phyloP scores from a whole-genome alignment of 345 rosid genomes.

The Chamaenerion angustifolium region DNA sequence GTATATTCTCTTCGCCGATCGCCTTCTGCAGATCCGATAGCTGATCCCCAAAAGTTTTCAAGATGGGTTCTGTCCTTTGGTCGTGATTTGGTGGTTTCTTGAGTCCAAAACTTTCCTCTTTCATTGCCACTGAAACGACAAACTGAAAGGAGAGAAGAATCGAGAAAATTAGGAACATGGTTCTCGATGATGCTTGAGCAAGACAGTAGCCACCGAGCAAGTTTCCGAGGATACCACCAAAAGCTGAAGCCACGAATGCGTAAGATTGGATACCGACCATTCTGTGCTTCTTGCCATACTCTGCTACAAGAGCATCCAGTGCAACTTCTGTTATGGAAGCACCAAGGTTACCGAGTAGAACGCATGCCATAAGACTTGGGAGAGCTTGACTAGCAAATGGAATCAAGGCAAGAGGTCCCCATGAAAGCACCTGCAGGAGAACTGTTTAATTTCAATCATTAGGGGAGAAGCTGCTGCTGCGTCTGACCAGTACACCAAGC shows the following conservation, averaged over 20 bases:
- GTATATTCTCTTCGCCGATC: conserved; percentile 41
- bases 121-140: conserved; percentile 26
- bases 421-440: conserved; percentile 59
- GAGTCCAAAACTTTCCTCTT: conserved; percentile 50
- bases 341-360: conserved; percentile 65
- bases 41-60: conserved; percentile 30
- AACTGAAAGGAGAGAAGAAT: conserved; percentile 45
- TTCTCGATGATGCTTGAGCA: conserved; percentile 28
- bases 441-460: conserved; percentile 21
- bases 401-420: conserved; percentile 63
- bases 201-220: conserved; percentile 60
- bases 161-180: conserved; percentile 45
- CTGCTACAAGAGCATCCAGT: conserved; percentile 80
- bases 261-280: conserved; percentile 60
- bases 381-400: conserved; percentile 48
- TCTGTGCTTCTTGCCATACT: conserved; percentile 49
- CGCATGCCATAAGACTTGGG: conserved; percentile 49
- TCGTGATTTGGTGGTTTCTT: conserved; percentile 15
- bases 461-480: background rate
- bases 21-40: conserved; percentile 39
- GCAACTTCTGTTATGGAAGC: conserved; percentile 84
- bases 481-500: background rate
- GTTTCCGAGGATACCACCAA: conserved; percentile 74
- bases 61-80: conserved; percentile 19
- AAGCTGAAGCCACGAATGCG: conserved; percentile 77